These are phyloP conservation scores for Hanseniaspora uvarum DNA, from an alignment of 1,139 yeast genomes.

Conservation along the genomic window DNA sequence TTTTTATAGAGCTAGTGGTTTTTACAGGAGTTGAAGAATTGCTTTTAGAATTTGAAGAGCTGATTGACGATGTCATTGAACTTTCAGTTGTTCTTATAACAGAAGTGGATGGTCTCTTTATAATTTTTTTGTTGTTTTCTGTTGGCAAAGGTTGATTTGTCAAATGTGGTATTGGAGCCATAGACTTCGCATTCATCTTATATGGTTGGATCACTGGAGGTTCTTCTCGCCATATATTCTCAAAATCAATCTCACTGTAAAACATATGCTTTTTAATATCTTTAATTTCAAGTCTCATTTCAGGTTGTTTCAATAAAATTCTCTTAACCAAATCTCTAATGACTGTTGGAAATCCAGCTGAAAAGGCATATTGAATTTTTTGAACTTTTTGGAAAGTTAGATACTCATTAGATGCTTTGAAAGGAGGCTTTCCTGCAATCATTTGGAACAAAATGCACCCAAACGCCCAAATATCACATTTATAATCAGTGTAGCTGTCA, in stretches of 20 bases:
- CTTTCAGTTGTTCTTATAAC: constrained; percentile 15
- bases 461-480: constrained; percentile 91
- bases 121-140: constrained; percentile 29
- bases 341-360: constrained; percentile 66
- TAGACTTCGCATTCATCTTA: constrained; percentile 39
- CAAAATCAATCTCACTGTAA: constrained; percentile 58
- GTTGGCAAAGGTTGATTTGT: constrained; percentile 20
- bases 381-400: constrained; percentile 88
- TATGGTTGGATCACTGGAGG: constrained; percentile 79
- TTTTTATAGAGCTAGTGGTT: neutral
- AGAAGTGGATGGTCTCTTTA: constrained; percentile 30
- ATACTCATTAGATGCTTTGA: constrained; percentile 91
- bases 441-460: constrained; percentile 91
- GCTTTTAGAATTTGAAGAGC: neutral
- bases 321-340: constrained; percentile 62
- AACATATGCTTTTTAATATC: constrained; percentile 72
- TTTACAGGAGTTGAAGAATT: constrained; percentile 1
- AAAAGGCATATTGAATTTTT: constrained; percentile 68
- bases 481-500: constrained; percentile 73
- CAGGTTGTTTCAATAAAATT: constrained; percentile 57
- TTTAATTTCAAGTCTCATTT: constrained; percentile 54
- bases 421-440: constrained; percentile 92
- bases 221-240: constrained; percentile 54
- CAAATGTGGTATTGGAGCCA: constrained; percentile 35
- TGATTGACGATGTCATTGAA: neutral